Percentiles rank a stretch among this genome's conserved stretches.
These are phyloP conservation scores for Pistacia atlantica DNA, from an alignment of 345 rosid species.

Conservation along the genomic window DNA sequence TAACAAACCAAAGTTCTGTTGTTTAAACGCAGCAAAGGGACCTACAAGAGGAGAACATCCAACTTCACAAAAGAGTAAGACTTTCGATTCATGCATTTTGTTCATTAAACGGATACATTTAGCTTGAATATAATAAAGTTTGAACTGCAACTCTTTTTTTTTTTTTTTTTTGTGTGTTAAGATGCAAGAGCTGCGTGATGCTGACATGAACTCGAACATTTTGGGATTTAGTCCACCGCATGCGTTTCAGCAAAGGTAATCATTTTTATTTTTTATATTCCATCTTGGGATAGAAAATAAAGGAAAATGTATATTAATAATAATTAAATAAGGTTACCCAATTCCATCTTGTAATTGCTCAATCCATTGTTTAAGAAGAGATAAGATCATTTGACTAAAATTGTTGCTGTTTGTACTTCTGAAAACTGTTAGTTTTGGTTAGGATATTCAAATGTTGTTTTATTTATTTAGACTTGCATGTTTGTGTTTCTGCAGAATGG, in stretches of 20 bases:
- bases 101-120: no score
- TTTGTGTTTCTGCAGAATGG: no score
- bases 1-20: background rate
- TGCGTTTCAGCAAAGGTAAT: constrained; percentile 32
- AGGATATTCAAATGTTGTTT: no score
- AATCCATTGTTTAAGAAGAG: no score
- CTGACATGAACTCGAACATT: constrained; percentile 24
- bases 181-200: constrained; percentile 31
- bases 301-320: no score
- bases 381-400: no score
- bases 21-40: constrained; percentile 38
- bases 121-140: background rate
- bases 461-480: no score
- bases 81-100: background rate
- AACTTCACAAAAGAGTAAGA: constrained; percentile 49
- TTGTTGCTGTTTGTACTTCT: no score
- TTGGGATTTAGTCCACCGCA: constrained; percentile 12
- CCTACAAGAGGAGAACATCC: constrained; percentile 52
- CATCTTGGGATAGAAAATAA: background rate
- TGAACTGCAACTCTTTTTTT: background rate
- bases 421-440: no score
- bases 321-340: constrained; percentile 24
- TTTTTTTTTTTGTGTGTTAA: constrained; percentile 1
- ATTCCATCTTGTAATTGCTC: background rate
- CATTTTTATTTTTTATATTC: no score